Conservation (phyloP, 805 yeast species). For the Lipomyces spencermartinsiae region DNA sequence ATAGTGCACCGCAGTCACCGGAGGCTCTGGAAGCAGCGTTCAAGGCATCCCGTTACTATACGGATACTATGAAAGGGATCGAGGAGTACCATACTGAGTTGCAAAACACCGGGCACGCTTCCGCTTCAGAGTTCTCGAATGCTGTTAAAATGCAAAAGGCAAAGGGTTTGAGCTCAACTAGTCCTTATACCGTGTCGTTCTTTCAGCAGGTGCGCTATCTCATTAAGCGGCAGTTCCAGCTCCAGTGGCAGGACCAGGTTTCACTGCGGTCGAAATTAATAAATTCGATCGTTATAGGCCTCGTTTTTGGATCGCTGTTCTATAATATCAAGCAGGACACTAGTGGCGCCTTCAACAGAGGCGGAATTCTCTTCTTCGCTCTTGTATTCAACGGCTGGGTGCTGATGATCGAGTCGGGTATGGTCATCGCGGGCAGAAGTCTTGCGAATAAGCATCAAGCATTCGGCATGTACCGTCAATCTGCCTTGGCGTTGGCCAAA, state of each 20-base stretch:
- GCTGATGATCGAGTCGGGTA: constrained; percentile 58
- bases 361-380: constrained; percentile 60
- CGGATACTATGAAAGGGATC: constrained; percentile 51
- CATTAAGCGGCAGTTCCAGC: constrained; percentile 28
- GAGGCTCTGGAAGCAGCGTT: constrained; percentile 56
- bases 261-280: constrained; percentile 26
- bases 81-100: constrained; percentile 45
- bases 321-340: constrained; percentile 54
- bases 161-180: neutral
- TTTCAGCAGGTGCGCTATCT: constrained; percentile 27
- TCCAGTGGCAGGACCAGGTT: constrained; percentile 38
- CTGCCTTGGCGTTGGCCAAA: constrained; percentile 69
- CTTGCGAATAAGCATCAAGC: constrained; percentile 67
- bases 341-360: constrained; percentile 59
- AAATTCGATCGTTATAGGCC: constrained; percentile 56
- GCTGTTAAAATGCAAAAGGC: constrained; percentile 27
- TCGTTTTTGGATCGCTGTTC: constrained; percentile 60
- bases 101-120: constrained; percentile 27
- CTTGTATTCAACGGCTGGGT: constrained; percentile 67
- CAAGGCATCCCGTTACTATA: constrained; percentile 55
- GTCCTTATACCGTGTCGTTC: constrained; percentile 39
- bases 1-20: constrained; percentile 58
- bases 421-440: constrained; percentile 58
- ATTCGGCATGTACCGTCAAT: constrained; percentile 64
- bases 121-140: constrained; percentile 22